Percentiles rank a stretch among this genome's conserved stretches.
Conservation (phyloP, 1,284 basidiomycete genomes). For the Tranzscheliella williamsii region DNA sequence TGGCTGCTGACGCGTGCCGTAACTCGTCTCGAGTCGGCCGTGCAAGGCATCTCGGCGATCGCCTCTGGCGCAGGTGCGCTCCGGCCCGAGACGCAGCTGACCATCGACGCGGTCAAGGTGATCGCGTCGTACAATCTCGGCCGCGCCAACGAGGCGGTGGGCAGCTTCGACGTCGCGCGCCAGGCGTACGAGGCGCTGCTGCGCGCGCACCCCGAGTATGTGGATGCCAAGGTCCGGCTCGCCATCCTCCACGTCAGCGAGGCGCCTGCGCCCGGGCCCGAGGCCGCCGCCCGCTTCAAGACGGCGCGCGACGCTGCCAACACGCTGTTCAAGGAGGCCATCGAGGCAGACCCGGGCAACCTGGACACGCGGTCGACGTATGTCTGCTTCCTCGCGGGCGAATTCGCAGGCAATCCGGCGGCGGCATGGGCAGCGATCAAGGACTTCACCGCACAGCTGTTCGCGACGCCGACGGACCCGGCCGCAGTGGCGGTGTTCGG, state of each 20-base stretch:
- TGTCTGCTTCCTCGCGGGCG: conserved; percentile 58
- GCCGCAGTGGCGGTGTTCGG: conserved; percentile 44
- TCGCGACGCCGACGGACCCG: conserved; percentile 33
- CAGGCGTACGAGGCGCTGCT: conserved; percentile 53
- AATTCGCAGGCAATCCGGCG: conserved; percentile 49
- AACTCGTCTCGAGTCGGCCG: conserved; percentile 33
- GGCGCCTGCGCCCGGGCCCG: conserved; percentile 8
- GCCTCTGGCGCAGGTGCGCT: conserved; percentile 8
- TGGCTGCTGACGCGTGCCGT: conserved; percentile 42
- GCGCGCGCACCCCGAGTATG: conserved; percentile 56
- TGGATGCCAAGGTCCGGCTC: conserved; percentile 57
- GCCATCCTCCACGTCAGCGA: conserved; percentile 49
- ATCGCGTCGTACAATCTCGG: conserved; percentile 57
- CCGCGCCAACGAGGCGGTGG: conserved; percentile 48
- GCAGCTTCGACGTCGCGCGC: conserved; percentile 42
- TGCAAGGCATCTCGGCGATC: conserved; percentile 18
- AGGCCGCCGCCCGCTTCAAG: conserved; percentile 17
- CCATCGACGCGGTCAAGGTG: conserved; percentile 44
- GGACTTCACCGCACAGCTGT: conserved; percentile 55
- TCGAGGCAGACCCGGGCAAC: conserved; percentile 52
- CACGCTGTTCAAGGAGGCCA: conserved; percentile 50
- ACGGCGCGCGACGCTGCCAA: conserved; percentile 43
- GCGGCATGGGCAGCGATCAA: conserved; percentile 54
- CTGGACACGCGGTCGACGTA: conserved; percentile 55
- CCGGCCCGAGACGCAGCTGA: conserved; percentile 23